phyloP scores from a whole-genome alignment of 176 grass and related monocot genomes.

The Pontederia crassipes region DNA sequence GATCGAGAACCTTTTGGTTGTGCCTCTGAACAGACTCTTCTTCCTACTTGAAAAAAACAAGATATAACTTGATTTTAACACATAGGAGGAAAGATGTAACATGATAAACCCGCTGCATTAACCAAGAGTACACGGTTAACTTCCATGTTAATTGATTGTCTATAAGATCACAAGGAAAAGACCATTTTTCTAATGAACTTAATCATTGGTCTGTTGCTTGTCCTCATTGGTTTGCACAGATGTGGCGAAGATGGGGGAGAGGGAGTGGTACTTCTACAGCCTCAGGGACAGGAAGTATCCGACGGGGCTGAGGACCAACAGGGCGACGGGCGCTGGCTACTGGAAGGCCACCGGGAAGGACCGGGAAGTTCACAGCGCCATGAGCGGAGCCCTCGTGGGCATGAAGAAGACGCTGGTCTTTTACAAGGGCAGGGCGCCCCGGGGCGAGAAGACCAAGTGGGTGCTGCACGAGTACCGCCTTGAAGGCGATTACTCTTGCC shows the following conservation, averaged over 20 bases:
- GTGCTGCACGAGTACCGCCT: conserved; percentile 94
- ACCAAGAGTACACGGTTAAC: too few species aligned
- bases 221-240: conserved; percentile 17
- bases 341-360: conserved; percentile 99
- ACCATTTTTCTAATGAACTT: neutral
- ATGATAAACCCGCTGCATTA: too few species aligned
- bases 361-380: conserved; percentile 64
- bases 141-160: neutral
- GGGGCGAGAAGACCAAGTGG: conserved; percentile 99
- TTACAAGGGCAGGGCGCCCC: conserved; percentile 74
- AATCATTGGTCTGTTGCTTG: neutral
- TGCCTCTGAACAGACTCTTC: too few species aligned
- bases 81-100: too few species aligned
- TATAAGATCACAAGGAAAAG: neutral
- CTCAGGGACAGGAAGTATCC: conserved; percentile 95
- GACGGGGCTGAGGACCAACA: conserved; percentile 83
- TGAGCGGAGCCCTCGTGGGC: conserved; percentile 53
- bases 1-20: too few species aligned
- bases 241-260: conserved; percentile 71
- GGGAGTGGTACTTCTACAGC: conserved; percentile 99
- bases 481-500: conserved; percentile 67
- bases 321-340: conserved; percentile 77
- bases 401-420: conserved; percentile 99
- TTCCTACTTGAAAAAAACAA: too few species aligned
- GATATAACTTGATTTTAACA: too few species aligned